Base-by-base conservation (phyloP, 805 yeast species). In the Kuraishia ogatae region DNA sequence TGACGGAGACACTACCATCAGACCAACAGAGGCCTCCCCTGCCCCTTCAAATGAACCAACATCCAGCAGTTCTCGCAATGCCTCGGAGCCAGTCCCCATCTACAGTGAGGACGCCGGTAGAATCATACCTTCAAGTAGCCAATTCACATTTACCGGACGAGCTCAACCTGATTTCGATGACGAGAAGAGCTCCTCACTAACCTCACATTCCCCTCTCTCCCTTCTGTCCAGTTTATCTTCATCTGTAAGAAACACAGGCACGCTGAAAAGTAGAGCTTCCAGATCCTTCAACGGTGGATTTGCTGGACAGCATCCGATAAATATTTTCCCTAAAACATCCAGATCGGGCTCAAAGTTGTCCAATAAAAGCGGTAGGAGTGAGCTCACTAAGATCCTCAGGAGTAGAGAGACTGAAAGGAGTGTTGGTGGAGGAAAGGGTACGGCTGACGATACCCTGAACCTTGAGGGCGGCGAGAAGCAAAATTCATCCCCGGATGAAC, bases 141-240 rank as follows among this genome's bases (percentile, higher is more conserved):
- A 46, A 19, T 50, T 21, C 48, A 48, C 74, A 5, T 69, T 69
- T 55, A 64, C 66, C 2, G 74, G 71, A 1, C 59, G 66, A 10
- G 60, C 66, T 11, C 64, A 51, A 21, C 60, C 67, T 1, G 74
- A 70, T 55, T 65, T 66, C 50, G 75, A 71, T 56, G 68, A 71
- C 55, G 75, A 71, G 59, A 68, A 64, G 10, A 50, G 43, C 11
- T 51, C 54, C n/a, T 35, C 57, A 5, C 20, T 50, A 35, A 22
- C 48, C 20, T 54, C 54, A 39, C 53, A 50, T 28, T 59, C 62
- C 1, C 59, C 60, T 1, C 21, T 50, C 20, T 58, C 61, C 4
- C 52, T 51, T 26, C 52, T 48, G n/a, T 58, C 62, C 21, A 56
- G 48, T 29, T 47, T 55, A 8, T 48, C 59, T 50, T 56, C 62